These are phyloP conservation scores for Cladosporium sp. DNA, from an alignment of 2,329 filamentous ascomycete species.

Conservation along the genomic window DNA sequence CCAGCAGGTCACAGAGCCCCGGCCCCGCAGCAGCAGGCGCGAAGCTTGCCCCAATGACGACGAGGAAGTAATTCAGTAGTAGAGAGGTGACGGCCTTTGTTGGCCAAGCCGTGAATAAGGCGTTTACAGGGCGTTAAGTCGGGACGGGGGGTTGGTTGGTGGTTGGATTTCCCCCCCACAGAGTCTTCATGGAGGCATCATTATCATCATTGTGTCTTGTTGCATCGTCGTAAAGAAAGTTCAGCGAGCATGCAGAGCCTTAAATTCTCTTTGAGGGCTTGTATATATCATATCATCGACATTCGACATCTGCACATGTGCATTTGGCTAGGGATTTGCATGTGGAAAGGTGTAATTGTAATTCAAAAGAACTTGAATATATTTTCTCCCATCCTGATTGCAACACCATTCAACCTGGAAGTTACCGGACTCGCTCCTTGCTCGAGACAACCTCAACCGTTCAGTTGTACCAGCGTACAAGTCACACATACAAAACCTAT, in stretches of 20 bases:
- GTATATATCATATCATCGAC: constrained; percentile 2
- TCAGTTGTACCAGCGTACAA: no score
- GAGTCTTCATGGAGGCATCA: background rate
- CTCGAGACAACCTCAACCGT: no score
- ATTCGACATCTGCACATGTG: background rate
- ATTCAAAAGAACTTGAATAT: background rate
- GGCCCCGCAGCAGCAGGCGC: background rate
- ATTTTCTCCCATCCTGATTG: no score
- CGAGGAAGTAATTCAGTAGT: background rate
- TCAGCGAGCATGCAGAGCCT: background rate
- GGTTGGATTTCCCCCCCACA: background rate
- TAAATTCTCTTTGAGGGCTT: background rate
- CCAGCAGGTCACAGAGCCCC: constrained; percentile 26
- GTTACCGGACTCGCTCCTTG: no score
- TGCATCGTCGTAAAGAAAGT: background rate
- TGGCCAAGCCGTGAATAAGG: background rate
- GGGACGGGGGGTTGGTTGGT: background rate
- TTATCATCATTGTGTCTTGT: background rate
- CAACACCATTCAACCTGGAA: no score
- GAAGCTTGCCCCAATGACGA: constrained; percentile 1
- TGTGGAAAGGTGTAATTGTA: background rate
- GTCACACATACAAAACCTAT: no score
- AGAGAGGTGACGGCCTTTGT: background rate
- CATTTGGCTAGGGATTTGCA: background rate
- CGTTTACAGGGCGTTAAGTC: background rate